Conservation (phyloP, 2,329 filamentous ascomycete species). For the Ascochyta lentis region DNA sequence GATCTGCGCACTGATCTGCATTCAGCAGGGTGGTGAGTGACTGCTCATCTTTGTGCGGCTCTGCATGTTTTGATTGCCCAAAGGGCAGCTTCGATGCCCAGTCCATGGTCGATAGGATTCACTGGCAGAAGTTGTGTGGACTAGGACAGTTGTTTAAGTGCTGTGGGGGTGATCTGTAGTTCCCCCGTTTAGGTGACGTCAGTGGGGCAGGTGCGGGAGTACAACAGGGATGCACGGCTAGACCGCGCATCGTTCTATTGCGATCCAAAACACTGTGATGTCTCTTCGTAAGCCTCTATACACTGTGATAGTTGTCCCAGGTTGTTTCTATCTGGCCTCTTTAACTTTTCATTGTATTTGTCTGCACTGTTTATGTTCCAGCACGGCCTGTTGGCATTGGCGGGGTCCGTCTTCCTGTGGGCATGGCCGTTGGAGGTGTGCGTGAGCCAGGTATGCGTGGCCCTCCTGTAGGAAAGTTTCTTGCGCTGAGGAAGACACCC, state of each 20-base stretch:
- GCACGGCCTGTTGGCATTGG: constrained; percentile 14
- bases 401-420: constrained; percentile 25
- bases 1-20: constrained; percentile 54
- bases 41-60: constrained; percentile 38
- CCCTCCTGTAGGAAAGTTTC: constrained; percentile 66
- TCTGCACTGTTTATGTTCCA: constrained; percentile 18
- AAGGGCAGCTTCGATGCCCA: constrained; percentile 46
- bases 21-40: constrained; percentile 56
- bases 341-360: not conserved
- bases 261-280: not conserved
- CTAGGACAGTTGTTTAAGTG: not conserved
- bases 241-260: constrained; percentile 3
- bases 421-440: constrained; percentile 22
- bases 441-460: constrained; percentile 13
- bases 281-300: not conserved
- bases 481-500: constrained; percentile 75
- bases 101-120: constrained; percentile 27
- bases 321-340: not conserved
- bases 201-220: constrained; percentile 16
- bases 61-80: constrained; percentile 35
- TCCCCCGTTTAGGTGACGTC: constrained; percentile 14
- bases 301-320: not conserved
- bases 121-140: not conserved
- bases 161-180: constrained; percentile 1
- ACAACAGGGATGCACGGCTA: constrained; percentile 8